phyloP scores from a whole-genome alignment of 2,329 filamentous ascomycete genomes.

The Aspergillus arachidicola region DNA sequence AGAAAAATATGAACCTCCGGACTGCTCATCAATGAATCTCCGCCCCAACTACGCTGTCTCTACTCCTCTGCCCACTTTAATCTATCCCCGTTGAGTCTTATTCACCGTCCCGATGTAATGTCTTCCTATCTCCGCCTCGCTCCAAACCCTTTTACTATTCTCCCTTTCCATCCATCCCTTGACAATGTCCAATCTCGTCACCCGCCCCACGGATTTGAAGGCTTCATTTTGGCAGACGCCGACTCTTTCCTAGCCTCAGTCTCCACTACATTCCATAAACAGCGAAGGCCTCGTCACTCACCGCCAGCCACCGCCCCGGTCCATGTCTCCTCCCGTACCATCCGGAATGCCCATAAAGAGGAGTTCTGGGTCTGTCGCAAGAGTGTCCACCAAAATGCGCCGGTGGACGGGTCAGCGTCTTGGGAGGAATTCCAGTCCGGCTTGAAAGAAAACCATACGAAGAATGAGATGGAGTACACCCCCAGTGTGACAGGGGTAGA shows the following conservation, averaged over 20 bases:
- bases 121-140: slow-evolving; percentile 26
- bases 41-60: not conserved
- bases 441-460: slow-evolving; percentile 40
- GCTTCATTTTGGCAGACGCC: slow-evolving; percentile 31
- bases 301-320: slow-evolving; percentile 34
- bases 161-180: slow-evolving; percentile 35
- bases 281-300: slow-evolving; percentile 31
- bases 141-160: slow-evolving; percentile 30
- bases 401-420: slow-evolving; percentile 36
- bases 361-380: slow-evolving; percentile 47
- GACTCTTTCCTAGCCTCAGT: slow-evolving; percentile 30
- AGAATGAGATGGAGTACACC: slow-evolving; percentile 46
- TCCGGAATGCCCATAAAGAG: slow-evolving; percentile 10
- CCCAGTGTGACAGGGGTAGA: slow-evolving; percentile 37
- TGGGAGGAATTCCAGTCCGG: slow-evolving; percentile 43
- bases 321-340: slow-evolving; percentile 24
- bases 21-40: no score
- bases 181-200: slow-evolving; percentile 17
- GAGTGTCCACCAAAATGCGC: slow-evolving; percentile 37
- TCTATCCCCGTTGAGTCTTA: not conserved
- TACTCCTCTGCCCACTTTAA: not conserved
- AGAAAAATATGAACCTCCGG: not conserved
- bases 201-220: slow-evolving; percentile 25
- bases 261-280: slow-evolving; percentile 28
- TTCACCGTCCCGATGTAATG: not conserved